phyloP scores from a whole-genome alignment of 1,284 basidiomycete species.

The Trametes hirsuta region DNA sequence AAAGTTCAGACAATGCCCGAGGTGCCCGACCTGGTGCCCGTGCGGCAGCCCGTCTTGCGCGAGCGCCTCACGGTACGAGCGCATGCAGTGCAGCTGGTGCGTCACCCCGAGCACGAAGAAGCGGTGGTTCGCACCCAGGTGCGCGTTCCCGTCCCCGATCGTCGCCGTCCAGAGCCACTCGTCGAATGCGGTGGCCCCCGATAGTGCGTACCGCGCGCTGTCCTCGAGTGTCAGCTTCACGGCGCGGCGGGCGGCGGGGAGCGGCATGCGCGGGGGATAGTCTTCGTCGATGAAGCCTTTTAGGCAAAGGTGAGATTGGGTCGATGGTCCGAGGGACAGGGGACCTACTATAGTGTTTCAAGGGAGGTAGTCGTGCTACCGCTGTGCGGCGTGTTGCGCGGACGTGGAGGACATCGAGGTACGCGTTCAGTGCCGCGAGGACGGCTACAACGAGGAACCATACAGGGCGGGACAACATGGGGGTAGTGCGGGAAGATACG shows the following conservation, averaged over 20 bases:
- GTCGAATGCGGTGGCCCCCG: constrained; percentile 10
- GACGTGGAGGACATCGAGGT: constrained; percentile 15
- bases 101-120: constrained; percentile 27
- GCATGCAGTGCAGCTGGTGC: constrained; percentile 34
- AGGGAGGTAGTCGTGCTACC: constrained; percentile 13
- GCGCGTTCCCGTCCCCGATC: constrained; percentile 27
- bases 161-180: constrained; percentile 31
- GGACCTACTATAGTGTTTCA: constrained; percentile 9
- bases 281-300: constrained; percentile 25
- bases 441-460: constrained; percentile 3
- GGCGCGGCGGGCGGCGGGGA: constrained; percentile 16
- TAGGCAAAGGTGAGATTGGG: neutral
- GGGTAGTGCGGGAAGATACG: neutral
- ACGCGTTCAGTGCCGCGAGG: constrained; percentile 15
- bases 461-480: constrained; percentile 16
- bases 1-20: constrained; percentile 30
- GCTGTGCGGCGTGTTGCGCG: constrained; percentile 14
- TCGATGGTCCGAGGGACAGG: neutral
- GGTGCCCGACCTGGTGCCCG: constrained; percentile 18
- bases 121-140: constrained; percentile 24
- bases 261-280: constrained; percentile 22
- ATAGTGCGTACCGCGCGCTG: constrained; percentile 21
- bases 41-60: constrained; percentile 10
- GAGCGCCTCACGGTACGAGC: constrained; percentile 25
- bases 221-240: constrained; percentile 25